phyloP scores from a whole-genome alignment of 768 basidiomycete genomes.

The Neoboletus subvelutipes region DNA sequence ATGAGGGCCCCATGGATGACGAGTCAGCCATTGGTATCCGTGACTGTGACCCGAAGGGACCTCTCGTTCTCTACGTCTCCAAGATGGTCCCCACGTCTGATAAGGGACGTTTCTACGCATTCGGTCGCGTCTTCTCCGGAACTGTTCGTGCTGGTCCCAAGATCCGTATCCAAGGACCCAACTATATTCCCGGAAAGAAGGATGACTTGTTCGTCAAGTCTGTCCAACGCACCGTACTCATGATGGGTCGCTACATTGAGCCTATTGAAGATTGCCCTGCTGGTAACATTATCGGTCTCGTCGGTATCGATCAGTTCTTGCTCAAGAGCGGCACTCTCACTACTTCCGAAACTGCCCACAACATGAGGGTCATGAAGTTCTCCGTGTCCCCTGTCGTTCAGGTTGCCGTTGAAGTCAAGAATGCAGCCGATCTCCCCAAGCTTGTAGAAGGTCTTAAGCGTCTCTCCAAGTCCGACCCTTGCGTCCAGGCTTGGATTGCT shows the following conservation, averaged over 20 bases:
- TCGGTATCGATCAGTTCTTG: slow-evolving; percentile 99
- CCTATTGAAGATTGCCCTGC: slow-evolving; percentile 99
- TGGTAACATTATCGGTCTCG: slow-evolving; percentile 98
- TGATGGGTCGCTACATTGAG: slow-evolving; percentile 99
- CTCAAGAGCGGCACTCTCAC: slow-evolving; percentile 99
- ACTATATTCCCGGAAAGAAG: slow-evolving; percentile 98
- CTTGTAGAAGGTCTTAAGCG: slow-evolving; percentile 99
- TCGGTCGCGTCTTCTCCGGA: slow-evolving; percentile 99
- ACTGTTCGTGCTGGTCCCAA: slow-evolving; percentile 97
- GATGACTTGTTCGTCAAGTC: slow-evolving; percentile 97
- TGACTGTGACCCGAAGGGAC: slow-evolving; percentile 95
- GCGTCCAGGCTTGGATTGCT: slow-evolving; percentile 91
- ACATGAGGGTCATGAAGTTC: slow-evolving; percentile 99
- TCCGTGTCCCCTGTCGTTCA: slow-evolving; percentile 99
- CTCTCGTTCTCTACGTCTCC: slow-evolving; percentile 96
- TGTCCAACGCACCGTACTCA: slow-evolving; percentile 97
- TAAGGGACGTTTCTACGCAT: slow-evolving; percentile 99
- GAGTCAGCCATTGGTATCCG: slow-evolving; percentile 98
- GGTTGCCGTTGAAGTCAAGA: slow-evolving; percentile 99
- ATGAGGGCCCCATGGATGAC: slow-evolving; percentile 99
- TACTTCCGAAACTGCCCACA: slow-evolving; percentile 97
- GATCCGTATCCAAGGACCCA: slow-evolving; percentile 98
- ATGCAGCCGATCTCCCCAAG: slow-evolving; percentile 97
- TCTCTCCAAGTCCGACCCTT: slow-evolving; percentile 99
- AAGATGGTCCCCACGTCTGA: slow-evolving; percentile 99